Evolutionary conservation across 768 basidiomycete species (phyloP).

Genomic region (Favolaschia claudopus): DNA sequence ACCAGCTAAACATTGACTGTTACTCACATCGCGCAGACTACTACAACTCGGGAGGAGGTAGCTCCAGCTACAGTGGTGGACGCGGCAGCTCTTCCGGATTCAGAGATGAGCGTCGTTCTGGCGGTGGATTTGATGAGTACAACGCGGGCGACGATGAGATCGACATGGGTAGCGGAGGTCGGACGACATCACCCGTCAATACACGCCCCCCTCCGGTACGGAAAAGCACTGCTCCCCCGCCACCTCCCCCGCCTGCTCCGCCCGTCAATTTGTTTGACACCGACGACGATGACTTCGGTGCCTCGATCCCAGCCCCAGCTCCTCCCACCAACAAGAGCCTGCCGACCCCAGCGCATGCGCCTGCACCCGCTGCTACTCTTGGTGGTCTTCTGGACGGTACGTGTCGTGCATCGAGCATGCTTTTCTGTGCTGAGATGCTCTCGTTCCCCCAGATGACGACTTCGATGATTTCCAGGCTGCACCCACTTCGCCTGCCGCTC

Average conservation of each 20-base stretch:
- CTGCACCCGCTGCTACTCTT: conserved; percentile 35
- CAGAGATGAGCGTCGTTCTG: conserved; percentile 61
- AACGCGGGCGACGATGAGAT: conserved; percentile 93
- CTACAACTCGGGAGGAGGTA: conserved; percentile 36
- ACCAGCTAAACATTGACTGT: background rate
- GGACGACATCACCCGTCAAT: conserved; percentile 44
- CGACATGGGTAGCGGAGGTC: conserved; percentile 36
- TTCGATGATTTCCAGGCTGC: conserved; percentile 88
- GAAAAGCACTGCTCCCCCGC: conserved; percentile 46
- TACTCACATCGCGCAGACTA: conserved; percentile 25
- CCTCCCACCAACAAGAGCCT: conserved; percentile 61
- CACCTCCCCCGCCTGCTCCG: conserved; percentile 50
- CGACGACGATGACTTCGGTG: conserved; percentile 66
- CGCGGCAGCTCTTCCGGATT: conserved; percentile 59
- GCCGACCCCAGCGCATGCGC: conserved; percentile 47
- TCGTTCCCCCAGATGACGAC: conserved; percentile 70
- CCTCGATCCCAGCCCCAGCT: conserved; percentile 38
- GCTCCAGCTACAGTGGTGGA: conserved; percentile 48
- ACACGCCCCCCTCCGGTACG: conserved; percentile 40
- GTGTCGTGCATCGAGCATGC: conserved; percentile 7
- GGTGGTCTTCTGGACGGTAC: conserved; percentile 54
- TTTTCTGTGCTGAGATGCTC: conserved; percentile 8
- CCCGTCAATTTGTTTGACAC: conserved; percentile 82
- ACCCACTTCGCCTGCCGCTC: conserved; percentile 45
- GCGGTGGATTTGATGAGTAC: conserved; percentile 85